These are phyloP conservation scores for Casuarina glauca DNA, from an alignment of 306 rosid species.

Conservation along the genomic window DNA sequence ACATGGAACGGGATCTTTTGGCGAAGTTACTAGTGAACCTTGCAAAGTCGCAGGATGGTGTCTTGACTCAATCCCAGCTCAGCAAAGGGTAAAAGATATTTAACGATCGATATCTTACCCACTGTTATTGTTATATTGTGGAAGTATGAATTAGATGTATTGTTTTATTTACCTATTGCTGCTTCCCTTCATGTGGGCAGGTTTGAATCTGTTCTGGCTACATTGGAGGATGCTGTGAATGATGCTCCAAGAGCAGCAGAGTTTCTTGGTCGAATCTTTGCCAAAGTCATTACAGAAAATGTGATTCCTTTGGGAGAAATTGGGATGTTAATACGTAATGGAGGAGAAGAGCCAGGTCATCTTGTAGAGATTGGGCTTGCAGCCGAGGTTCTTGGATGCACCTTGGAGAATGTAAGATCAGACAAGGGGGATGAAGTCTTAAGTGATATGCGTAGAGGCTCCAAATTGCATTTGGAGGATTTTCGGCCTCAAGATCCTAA, in stretches of 20 bases:
- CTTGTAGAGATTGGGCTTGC: slow-evolving; percentile 71
- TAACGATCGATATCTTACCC: slow-evolving; percentile 7
- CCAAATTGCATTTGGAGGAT: slow-evolving; percentile 60
- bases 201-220: slow-evolving; percentile 61
- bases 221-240: slow-evolving; percentile 76
- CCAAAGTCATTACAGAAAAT: slow-evolving; percentile 47
- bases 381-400: slow-evolving; percentile 71
- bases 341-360: slow-evolving; percentile 76
- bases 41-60: slow-evolving; percentile 47
- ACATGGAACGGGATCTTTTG: slow-evolving; percentile 68
- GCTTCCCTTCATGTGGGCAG: slow-evolving; percentile 37
- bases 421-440: slow-evolving; percentile 65
- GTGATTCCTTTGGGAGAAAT: slow-evolving; percentile 59
- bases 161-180: neutral
- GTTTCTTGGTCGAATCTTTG: slow-evolving; percentile 71
- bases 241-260: slow-evolving; percentile 91
- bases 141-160: neutral
- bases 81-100: slow-evolving; percentile 60
- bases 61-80: slow-evolving; percentile 62
- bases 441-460: slow-evolving; percentile 39
- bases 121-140: neutral
- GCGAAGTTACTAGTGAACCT: slow-evolving; percentile 66
- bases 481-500: slow-evolving; percentile 59
- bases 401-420: slow-evolving; percentile 55
- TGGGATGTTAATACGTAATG: slow-evolving; percentile 51